These are phyloP conservation scores for Musa balbisiana DNA, from an alignment of 202 grass and related monocot genomes.

Conservation along the genomic window DNA sequence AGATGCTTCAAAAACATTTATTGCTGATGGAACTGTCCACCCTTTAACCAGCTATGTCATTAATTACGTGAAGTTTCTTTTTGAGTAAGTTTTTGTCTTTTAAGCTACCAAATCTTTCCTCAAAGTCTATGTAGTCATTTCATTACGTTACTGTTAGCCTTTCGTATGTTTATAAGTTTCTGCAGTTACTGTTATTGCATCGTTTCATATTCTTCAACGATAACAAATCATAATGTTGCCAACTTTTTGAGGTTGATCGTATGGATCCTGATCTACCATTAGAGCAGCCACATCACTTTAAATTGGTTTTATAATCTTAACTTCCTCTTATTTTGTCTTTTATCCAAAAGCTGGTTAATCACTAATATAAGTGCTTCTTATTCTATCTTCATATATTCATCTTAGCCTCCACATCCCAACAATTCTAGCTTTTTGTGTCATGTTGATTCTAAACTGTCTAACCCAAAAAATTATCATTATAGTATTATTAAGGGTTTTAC, in stretches of 20 bases:
- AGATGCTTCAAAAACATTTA: conserved; percentile 86
- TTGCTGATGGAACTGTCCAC: conserved; percentile 92
- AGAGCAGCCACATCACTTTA: background rate
- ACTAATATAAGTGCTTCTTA: too few relatives aligned
- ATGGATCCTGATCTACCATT: background rate
- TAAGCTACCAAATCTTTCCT: background rate
- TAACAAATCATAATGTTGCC: background rate
- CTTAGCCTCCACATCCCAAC: too few relatives aligned
- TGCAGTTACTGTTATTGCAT: too few relatives aligned
- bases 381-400: too few relatives aligned
- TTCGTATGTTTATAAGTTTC: background rate
- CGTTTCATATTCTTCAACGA: too few relatives aligned
- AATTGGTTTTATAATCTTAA: too few relatives aligned
- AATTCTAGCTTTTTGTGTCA: too few relatives aligned
- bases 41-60: conserved; percentile 97
- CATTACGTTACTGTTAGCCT: background rate
- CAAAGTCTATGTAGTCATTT: background rate
- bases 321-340: too few relatives aligned
- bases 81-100: conserved; percentile 61
- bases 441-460: too few relatives aligned
- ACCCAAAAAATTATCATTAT: too few relatives aligned
- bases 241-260: background rate
- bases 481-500: too few relatives aligned
- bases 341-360: too few relatives aligned
- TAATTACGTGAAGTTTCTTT: conserved; percentile 97